Conservation (phyloP, 1,284 basidiomycete species). For the Heterobasidion irregulare region DNA sequence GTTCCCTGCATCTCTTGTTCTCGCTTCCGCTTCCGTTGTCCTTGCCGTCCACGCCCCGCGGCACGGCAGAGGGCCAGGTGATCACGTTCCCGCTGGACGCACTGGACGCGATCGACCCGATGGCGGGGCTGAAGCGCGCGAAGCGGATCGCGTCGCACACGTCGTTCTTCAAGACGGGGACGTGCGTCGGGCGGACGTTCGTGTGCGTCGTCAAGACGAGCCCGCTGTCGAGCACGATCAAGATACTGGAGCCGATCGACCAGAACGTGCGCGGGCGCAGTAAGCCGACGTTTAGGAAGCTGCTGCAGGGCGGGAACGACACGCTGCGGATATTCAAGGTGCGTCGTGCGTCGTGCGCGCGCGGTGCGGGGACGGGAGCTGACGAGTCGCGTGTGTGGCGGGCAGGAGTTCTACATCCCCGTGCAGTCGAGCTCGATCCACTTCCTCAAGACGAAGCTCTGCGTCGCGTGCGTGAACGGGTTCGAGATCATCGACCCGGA, state of each 20-base stretch:
- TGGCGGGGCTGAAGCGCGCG: slow-evolving; percentile 86
- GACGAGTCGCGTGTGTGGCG: neutral
- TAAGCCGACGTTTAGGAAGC: slow-evolving; percentile 92
- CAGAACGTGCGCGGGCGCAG: slow-evolving; percentile 75
- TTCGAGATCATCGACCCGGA: slow-evolving; percentile 99
- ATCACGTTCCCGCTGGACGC: slow-evolving; percentile 96
- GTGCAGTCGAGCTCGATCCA: slow-evolving; percentile 96
- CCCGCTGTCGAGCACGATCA: slow-evolving; percentile 94
- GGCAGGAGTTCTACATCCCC: slow-evolving; percentile 95
- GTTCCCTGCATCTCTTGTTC: too few species aligned
- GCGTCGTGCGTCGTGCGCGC: slow-evolving; percentile 15
- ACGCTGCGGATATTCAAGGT: slow-evolving; percentile 92
- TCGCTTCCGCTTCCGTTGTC: too few species aligned
- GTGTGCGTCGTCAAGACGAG: slow-evolving; percentile 98
- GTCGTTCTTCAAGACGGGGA: slow-evolving; percentile 95
- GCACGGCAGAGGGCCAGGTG: slow-evolving; percentile 75
- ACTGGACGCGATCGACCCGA: slow-evolving; percentile 85
- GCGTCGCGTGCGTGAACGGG: slow-evolving; percentile 96
- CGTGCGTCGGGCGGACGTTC: slow-evolving; percentile 89
- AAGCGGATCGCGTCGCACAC: slow-evolving; percentile 96
- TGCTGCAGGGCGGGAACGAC: slow-evolving; percentile 92
- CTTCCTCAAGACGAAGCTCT: slow-evolving; percentile 96
- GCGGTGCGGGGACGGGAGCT: neutral
- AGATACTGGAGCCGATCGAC: slow-evolving; percentile 95
- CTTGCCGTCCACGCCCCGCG: slow-evolving; percentile 3